Evolutionary conservation across 495 filamentous ascomycete genomes (phyloP), one percentile per base, ranked within the genome.

Genomic region (Bryoglossum gracile): DNA sequence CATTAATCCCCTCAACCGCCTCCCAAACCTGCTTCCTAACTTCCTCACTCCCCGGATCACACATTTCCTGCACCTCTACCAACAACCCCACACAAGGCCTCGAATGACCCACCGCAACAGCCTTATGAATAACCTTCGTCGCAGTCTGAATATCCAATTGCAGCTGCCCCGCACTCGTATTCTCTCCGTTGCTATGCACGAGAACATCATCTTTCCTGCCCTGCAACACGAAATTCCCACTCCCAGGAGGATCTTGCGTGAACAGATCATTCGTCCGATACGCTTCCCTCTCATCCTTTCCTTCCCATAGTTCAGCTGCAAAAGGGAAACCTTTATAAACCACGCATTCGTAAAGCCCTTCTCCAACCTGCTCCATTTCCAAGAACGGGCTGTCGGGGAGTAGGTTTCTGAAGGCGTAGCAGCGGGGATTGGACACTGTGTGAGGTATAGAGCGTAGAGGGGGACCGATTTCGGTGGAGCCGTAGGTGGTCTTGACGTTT

Each of bases 401-500:
- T 6, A 60, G 39, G 43, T 51, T 56, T 22, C 53, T 33, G 42
- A 60, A 56, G 26, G 53, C 38, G 38, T 60, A 60, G 46, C 53
- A 56, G 32, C 46, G 37, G 0, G 40, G 34, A 48, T 54, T 60
- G 16, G 45, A 37, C 16, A 42, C 32, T 0, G 46, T 53, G 24
- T 58, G 51, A 11, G 57, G 53, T 26, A 60, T 56, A 24, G 57
- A 43, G n/a, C 57, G 53, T 14, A 60, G 50, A 1, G 57, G 53
- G 17, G 57, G 57, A 6, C 57, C 57, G 46, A 60, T 60, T 33
- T 60, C 57, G 14, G 57, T 60, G 26, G 53, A 56, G 2, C 57
- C 57, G 19, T 56, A 60, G 3, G 57, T 60, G 1, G 57, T 56
- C 28, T 60, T 60, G 41, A 60, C 53, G 30, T 60, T 60, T 5